These are phyloP conservation scores for Mediolabrus comicus DNA, from an alignment of 108 stramenopile species.

Conservation along the genomic window DNA sequence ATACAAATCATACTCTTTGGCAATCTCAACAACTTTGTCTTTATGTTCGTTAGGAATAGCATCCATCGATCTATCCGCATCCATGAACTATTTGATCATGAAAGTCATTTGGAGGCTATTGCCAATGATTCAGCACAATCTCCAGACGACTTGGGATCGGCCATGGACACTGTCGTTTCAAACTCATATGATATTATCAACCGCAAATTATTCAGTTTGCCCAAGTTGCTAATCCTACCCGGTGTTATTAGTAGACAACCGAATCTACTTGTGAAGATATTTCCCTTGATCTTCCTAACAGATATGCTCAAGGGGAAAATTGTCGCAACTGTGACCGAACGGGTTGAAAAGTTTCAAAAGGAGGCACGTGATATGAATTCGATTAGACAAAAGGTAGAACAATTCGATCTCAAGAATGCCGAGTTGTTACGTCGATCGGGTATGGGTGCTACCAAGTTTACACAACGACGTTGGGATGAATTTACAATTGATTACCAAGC, in stretches of 20 bases:
- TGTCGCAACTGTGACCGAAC: slow-evolving; percentile 67
- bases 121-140: slow-evolving; percentile 71
- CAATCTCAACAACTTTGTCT: slow-evolving; percentile 80
- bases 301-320: slow-evolving; percentile 74
- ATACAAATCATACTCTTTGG: slow-evolving; percentile 81
- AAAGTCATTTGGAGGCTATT: slow-evolving; percentile 66
- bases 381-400: slow-evolving; percentile 78
- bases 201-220: slow-evolving; percentile 85
- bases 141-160: slow-evolving; percentile 67
- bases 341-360: slow-evolving; percentile 69
- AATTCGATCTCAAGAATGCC: slow-evolving; percentile 87
- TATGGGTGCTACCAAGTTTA: slow-evolving; percentile 67
- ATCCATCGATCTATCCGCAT: slow-evolving; percentile 81
- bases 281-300: slow-evolving; percentile 75
- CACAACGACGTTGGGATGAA: slow-evolving; percentile 71
- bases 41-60: slow-evolving; percentile 68
- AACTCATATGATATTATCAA: slow-evolving; percentile 64
- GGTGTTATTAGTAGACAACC: slow-evolving; percentile 77
- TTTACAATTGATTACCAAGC: slow-evolving; percentile 73
- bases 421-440: slow-evolving; percentile 79
- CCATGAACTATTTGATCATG: slow-evolving; percentile 78
- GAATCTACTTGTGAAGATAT: slow-evolving; percentile 69
- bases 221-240: slow-evolving; percentile 78
- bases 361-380: slow-evolving; percentile 62
- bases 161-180: slow-evolving; percentile 71